Evolutionary conservation across 441 rosid species (phyloP).

Genomic region (Hura crepitans): DNA sequence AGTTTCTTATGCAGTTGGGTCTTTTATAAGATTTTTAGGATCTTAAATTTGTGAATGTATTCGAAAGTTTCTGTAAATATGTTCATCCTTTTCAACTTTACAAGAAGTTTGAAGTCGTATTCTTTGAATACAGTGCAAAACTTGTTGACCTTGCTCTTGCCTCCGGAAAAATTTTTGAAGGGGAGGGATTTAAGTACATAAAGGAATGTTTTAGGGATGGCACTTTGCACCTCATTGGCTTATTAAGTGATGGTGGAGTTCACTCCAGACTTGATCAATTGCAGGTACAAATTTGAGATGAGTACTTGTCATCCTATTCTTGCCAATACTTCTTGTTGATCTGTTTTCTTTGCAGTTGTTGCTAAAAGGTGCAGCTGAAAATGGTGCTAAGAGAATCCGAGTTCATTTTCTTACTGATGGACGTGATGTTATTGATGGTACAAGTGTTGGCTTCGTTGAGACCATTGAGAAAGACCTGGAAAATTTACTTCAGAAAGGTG

Average conservation of each 20-base stretch:
- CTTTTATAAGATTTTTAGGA: background rate
- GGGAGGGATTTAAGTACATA: constrained; percentile 77
- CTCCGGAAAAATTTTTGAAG: constrained; percentile 78
- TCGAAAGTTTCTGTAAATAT: background rate
- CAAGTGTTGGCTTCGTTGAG: constrained; percentile 83
- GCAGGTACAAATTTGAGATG: constrained; percentile 42
- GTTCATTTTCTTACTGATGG: constrained; percentile 94
- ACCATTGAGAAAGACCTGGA: constrained; percentile 70
- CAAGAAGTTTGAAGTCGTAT: background rate
- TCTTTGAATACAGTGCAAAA: constrained; percentile 60
- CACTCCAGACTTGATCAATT: constrained; percentile 93
- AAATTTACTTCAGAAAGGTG: constrained; percentile 54
- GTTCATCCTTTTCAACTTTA: background rate
- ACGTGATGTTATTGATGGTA: constrained; percentile 95
- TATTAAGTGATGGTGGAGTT: constrained; percentile 93
- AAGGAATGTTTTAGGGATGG: constrained; percentile 53
- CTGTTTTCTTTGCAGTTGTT: constrained; percentile 42
- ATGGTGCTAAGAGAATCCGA: constrained; percentile 89
- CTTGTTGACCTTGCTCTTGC: constrained; percentile 90
- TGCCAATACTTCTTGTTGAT: background rate
- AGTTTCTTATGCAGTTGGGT: background rate
- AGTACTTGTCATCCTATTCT: background rate
- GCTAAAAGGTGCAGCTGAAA: constrained; percentile 73
- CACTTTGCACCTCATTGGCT: constrained; percentile 80
- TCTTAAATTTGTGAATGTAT: background rate